Percentiles rank a stretch among this genome's conserved stretches.
These are phyloP conservation scores for Talaromyces trachyspermus DNA, from an alignment of 495 filamentous ascomycete genomes.

Conservation along the genomic window DNA sequence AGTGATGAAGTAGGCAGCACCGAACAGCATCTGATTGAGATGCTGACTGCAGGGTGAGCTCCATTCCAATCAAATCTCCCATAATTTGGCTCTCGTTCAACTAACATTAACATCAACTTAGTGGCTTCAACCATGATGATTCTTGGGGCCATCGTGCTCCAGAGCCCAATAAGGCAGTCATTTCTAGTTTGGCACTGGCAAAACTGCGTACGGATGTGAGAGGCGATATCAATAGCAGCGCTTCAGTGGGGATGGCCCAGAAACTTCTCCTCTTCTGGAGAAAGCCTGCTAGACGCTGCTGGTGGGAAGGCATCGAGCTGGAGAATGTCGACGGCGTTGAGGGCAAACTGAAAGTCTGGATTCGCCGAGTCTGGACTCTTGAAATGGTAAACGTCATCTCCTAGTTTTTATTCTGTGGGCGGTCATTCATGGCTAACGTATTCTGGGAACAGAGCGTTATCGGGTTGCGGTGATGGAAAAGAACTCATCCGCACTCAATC, in stretches of 20 bases:
- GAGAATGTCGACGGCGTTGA: slow-evolving; percentile 83
- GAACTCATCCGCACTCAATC: background rate
- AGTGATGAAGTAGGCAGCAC: slow-evolving; percentile 95
- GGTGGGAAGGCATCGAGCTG: slow-evolving; percentile 98
- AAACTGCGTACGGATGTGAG: slow-evolving; percentile 87
- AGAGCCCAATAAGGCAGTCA: slow-evolving; percentile 96
- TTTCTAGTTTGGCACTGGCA: slow-evolving; percentile 91
- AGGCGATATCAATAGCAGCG: slow-evolving; percentile 67
- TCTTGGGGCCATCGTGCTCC: slow-evolving; percentile 91
- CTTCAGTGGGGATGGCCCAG: slow-evolving; percentile 94
- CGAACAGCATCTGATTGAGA: slow-evolving; percentile 97
- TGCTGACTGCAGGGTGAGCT: slow-evolving; percentile 93
- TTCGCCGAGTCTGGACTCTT: slow-evolving; percentile 93
- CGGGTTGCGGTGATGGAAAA: slow-evolving; percentile 59
- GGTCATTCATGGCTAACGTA: slow-evolving; percentile 17
- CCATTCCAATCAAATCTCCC: background rate
- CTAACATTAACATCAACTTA: slow-evolving; percentile 38
- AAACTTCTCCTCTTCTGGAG: slow-evolving; percentile 98
- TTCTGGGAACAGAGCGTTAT: slow-evolving; percentile 63
- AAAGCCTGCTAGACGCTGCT: slow-evolving; percentile 92
- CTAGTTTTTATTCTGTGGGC: background rate
- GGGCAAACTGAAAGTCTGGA: slow-evolving; percentile 95
- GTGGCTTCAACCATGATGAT: slow-evolving; percentile 94
- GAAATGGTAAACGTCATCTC: slow-evolving; percentile 67
- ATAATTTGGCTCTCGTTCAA: slow-evolving; percentile 9